phyloP scores from a whole-genome alignment of 2,329 filamentous ascomycete genomes.

The Lecanicillium sp. region DNA sequence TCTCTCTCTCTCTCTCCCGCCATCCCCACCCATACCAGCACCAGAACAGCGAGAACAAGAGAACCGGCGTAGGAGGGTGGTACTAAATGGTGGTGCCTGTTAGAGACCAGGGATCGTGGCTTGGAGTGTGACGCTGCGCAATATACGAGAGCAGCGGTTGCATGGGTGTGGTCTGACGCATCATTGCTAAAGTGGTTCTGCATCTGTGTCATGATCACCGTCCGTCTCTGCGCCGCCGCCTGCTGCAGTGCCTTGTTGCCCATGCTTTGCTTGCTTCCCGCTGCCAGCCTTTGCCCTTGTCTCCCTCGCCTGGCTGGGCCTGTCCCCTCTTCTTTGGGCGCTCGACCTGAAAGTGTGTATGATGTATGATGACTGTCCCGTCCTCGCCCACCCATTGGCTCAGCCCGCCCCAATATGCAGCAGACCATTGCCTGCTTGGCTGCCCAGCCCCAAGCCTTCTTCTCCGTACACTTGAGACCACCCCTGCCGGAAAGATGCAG shows the following conservation, averaged over 20 bases:
- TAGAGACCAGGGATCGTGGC: slow-evolving; percentile 24
- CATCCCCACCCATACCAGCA: no score
- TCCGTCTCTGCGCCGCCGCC: neutral
- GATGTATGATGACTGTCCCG: neutral
- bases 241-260: neutral
- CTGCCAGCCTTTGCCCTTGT: neutral
- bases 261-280: neutral
- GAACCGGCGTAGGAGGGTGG: neutral
- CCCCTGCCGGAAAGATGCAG: neutral
- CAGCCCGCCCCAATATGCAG: neutral
- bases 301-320: neutral
- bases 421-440: neutral
- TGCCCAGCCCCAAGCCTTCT: neutral
- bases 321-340: neutral
- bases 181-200: slow-evolving; percentile 10
- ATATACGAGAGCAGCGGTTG: slow-evolving; percentile 37
- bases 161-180: slow-evolving; percentile 12
- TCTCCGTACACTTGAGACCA: neutral
- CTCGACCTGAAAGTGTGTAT: no score
- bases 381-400: neutral
- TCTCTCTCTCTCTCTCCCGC: no score
- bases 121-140: slow-evolving; percentile 38
- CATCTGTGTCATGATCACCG: slow-evolving; percentile 12
- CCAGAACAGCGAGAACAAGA: neutral
- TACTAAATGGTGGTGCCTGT: slow-evolving; percentile 3